A percentile compares a stretch with the other conserved stretches of the same genome.
These are phyloP conservation scores for Cutaneotrichosporon cutaneum DNA, from an alignment of 1,284 basidiomycete genomes.

Conservation along the genomic window DNA sequence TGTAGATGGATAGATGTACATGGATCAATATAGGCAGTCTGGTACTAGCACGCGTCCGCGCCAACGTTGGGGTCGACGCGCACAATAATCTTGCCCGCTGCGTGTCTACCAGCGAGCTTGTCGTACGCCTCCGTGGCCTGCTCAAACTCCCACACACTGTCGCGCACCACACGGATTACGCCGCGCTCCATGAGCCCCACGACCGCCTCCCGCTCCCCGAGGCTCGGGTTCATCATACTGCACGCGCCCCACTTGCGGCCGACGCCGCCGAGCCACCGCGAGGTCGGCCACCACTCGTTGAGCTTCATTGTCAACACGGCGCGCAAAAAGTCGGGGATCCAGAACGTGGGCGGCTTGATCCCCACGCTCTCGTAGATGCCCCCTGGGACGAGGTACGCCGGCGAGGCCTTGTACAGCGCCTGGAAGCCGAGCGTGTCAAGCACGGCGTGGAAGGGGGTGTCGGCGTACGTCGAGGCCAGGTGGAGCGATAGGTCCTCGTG, in stretches of 20 bases:
- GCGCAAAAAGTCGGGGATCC: conserved; percentile 10
- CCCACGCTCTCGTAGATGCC: conserved; percentile 28
- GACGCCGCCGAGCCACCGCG: conserved; percentile 8
- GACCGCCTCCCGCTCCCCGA: conserved; percentile 13
- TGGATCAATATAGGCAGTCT: neutral
- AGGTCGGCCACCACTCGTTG: conserved; percentile 20
- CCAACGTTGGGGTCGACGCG: conserved; percentile 16
- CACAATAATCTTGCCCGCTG: conserved; percentile 63
- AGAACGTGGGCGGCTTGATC: conserved; percentile 19
- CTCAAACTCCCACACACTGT: conserved; percentile 58
- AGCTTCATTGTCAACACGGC: conserved; percentile 12
- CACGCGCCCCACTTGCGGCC: conserved; percentile 12
- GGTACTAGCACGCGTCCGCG: neutral
- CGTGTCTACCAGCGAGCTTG: conserved; percentile 59
- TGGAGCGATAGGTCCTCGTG: conserved; percentile 46
- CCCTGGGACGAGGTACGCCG: conserved; percentile 2
- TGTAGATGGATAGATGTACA: neutral
- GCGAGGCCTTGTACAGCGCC: conserved; percentile 36
- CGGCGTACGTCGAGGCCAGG: neutral
- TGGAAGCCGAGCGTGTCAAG: conserved; percentile 25
- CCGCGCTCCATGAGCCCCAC: conserved; percentile 10
- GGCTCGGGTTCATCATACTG: conserved; percentile 9
- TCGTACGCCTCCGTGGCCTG: conserved; percentile 63
- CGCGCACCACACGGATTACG: conserved; percentile 8
- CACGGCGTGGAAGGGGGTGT: conserved; percentile 16